A percentile compares a stretch with the other conserved stretches of the same genome.
These are phyloP conservation scores for Pythium plurisporium DNA, from an alignment of 352 stramenopile genomes.

Conservation along the genomic window DNA sequence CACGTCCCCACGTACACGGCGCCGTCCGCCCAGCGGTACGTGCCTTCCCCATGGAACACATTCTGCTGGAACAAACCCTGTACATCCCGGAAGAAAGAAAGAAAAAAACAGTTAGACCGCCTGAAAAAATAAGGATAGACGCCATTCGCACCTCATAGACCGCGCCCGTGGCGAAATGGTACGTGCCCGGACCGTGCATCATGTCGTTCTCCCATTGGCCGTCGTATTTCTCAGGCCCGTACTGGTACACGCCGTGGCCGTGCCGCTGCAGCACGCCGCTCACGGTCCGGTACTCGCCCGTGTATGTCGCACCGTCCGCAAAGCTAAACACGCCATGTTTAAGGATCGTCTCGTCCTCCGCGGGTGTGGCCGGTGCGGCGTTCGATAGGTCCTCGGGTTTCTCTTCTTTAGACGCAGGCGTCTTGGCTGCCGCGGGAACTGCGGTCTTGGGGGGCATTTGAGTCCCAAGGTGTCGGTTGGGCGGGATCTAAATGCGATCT, in stretches of 20 bases:
- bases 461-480: not conserved
- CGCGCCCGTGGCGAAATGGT: constrained; percentile 63
- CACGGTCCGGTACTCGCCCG: constrained; percentile 39
- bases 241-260: constrained; percentile 40
- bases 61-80: constrained; percentile 62
- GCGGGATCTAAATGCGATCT: constrained; percentile 10
- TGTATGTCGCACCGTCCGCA: constrained; percentile 57
- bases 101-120: no score
- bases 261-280: constrained; percentile 37
- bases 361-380: constrained; percentile 1
- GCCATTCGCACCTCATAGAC: constrained; percentile 45
- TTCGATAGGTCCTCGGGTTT: constrained; percentile 25
- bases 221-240: constrained; percentile 60
- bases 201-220: constrained; percentile 56
- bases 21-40: constrained; percentile 67
- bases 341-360: constrained; percentile 36
- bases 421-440: constrained; percentile 8
- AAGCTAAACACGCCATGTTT: constrained; percentile 62
- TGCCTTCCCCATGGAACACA: constrained; percentile 53
- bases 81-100: no score
- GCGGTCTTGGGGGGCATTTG: constrained; percentile 27
- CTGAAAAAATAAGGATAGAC: not conserved
- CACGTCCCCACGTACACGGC: constrained; percentile 58
- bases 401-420: constrained; percentile 24
- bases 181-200: constrained; percentile 66